These are phyloP conservation scores for Phylloporus sp. DNA, from an alignment of 768 basidiomycete genomes.

Conservation along the genomic window DNA sequence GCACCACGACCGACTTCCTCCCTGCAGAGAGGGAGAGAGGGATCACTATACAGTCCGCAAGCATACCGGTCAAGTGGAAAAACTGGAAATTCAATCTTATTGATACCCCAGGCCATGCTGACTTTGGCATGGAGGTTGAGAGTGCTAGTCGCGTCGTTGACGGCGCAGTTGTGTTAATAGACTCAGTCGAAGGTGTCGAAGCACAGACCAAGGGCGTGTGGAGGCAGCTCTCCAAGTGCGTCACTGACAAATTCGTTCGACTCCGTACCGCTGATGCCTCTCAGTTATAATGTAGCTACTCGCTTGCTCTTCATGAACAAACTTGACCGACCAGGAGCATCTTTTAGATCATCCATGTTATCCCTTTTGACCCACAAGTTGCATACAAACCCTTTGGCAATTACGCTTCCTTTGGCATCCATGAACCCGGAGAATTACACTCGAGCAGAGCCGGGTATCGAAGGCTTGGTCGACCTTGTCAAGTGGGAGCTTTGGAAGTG, in stretches of 20 bases:
- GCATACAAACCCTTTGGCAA: slow-evolving; percentile 66
- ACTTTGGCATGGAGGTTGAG: slow-evolving; percentile 97
- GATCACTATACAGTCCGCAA: slow-evolving; percentile 90
- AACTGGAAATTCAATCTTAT: slow-evolving; percentile 83
- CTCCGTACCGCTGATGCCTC: background rate
- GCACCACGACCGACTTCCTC: slow-evolving; percentile 86
- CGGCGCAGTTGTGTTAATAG: slow-evolving; percentile 83
- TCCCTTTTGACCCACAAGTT: slow-evolving; percentile 73
- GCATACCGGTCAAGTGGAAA: slow-evolving; percentile 85
- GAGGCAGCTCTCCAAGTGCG: slow-evolving; percentile 80
- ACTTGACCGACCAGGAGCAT: slow-evolving; percentile 83
- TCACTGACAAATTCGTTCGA: slow-evolving; percentile 18
- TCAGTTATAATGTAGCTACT: slow-evolving; percentile 75
- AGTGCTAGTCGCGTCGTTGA: slow-evolving; percentile 89
- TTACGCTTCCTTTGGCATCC: slow-evolving; percentile 76
- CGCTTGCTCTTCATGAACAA: slow-evolving; percentile 85
- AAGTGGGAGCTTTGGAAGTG: slow-evolving; percentile 84
- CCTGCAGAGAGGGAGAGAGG: slow-evolving; percentile 88
- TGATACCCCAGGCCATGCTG: slow-evolving; percentile 89
- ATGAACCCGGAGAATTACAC: slow-evolving; percentile 63
- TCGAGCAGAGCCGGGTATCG: slow-evolving; percentile 78
- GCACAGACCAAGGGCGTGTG: slow-evolving; percentile 89
- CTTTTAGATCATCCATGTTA: slow-evolving; percentile 64
- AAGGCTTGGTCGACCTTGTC: slow-evolving; percentile 78
- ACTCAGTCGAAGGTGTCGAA: slow-evolving; percentile 90